A percentile compares a stretch with the other conserved stretches of the same genome.
phyloP scores from a whole-genome alignment of 2,329 filamentous ascomycete species.

The Aspergillus sp. region DNA sequence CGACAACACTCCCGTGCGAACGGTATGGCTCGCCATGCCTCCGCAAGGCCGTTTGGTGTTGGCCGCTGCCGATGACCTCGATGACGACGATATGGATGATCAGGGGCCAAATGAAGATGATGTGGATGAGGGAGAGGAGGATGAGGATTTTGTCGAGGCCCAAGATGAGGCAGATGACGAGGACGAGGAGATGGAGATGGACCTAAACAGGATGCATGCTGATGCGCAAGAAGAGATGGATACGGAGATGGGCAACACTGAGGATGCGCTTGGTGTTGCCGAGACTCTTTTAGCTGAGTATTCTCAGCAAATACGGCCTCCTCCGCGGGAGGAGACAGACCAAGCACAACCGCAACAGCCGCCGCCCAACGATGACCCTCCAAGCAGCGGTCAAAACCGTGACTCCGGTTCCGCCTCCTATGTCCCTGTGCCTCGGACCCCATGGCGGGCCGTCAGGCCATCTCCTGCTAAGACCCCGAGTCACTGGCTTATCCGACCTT shows the following conservation, averaged over 20 bases:
- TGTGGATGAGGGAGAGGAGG: conserved; percentile 41
- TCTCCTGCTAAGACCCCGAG: conserved; percentile 46
- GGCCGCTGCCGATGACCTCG: conserved; percentile 42
- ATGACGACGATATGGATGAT: conserved; percentile 24
- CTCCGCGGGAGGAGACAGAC: conserved; percentile 5
- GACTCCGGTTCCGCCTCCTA: conserved; percentile 15
- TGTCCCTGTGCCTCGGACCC: conserved; percentile 72
- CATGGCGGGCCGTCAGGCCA: conserved; percentile 41
- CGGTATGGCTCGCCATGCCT: conserved; percentile 33
- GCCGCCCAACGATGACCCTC: conserved; percentile 7
- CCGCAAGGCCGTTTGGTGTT: conserved; percentile 32
- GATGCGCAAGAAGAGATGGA: conserved; percentile 32
- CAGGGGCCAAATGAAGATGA: conserved; percentile 38
- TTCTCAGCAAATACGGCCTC: conserved; percentile 35
- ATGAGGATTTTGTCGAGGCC: conserved; percentile 35
- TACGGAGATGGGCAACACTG: conserved; percentile 45
- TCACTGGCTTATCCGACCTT: conserved; percentile 80
- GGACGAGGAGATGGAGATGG: conserved; percentile 22
- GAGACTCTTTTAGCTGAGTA: conserved; percentile 73
- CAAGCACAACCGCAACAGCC: conserved; percentile 11
- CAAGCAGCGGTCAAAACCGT: conserved; percentile 6
- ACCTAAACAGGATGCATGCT: neutral
- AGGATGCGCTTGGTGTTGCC: conserved; percentile 62
- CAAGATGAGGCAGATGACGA: conserved; percentile 39
- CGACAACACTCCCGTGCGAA: conserved; percentile 36